Evolutionary conservation across 202 grass and related monocot species (phyloP).

Genomic region (Zizania palustris): DNA sequence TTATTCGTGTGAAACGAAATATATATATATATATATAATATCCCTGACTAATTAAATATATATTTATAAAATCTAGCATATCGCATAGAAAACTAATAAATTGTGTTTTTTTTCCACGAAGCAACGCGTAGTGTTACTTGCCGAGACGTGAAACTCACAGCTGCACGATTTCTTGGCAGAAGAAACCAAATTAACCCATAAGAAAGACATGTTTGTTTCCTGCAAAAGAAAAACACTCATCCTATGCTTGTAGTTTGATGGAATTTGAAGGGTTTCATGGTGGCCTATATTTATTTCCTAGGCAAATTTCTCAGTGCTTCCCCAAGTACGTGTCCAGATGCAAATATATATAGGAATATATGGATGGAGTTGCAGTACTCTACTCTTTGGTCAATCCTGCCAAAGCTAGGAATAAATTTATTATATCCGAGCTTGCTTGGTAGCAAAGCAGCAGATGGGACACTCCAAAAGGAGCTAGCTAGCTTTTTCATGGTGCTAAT

Average conservation of each 20-base stretch:
- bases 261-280: neutral
- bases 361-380: too few relatives aligned
- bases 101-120: neutral
- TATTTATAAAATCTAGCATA: too few relatives aligned
- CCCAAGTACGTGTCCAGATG: too few relatives aligned
- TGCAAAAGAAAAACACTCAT: neutral
- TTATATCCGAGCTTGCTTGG: too few relatives aligned
- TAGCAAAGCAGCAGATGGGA: conserved; percentile 48
- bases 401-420: too few relatives aligned
- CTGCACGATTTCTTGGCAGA: neutral
- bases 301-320: neutral
- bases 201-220: neutral
- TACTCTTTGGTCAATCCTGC: too few relatives aligned
- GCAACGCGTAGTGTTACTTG: neutral
- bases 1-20: neutral
- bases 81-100: neutral
- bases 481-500: conserved; percentile 38
- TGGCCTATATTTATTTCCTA: neutral
- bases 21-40: too few relatives aligned
- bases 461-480: conserved; percentile 62
- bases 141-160: neutral
- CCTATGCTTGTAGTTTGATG: neutral
- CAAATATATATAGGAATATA: too few relatives aligned
- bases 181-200: neutral
- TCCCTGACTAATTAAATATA: too few relatives aligned